Evolutionary conservation across 345 rosid species (phyloP).

Genomic region (Salix purpurea): DNA sequence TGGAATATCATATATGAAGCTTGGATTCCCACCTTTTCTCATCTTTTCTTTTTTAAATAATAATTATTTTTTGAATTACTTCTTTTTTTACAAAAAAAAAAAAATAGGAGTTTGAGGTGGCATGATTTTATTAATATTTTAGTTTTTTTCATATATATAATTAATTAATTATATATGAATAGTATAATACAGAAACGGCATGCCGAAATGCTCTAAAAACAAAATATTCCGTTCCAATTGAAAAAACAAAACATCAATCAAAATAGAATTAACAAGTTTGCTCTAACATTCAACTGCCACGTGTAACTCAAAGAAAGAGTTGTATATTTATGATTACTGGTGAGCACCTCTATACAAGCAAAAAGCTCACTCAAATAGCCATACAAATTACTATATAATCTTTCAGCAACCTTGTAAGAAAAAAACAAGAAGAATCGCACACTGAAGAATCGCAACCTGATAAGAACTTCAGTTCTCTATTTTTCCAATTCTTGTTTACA

Average conservation of each 20-base stretch:
- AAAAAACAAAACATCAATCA: too few relatives aligned
- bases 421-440: not conserved
- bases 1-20: too few relatives aligned
- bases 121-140: too few relatives aligned
- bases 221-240: accelerated
- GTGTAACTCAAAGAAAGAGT: not conserved
- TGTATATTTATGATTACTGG: not conserved
- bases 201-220: accelerated
- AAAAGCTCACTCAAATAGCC: not conserved
- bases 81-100: too few relatives aligned
- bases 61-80: too few relatives aligned
- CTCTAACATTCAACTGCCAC: not conserved
- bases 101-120: too few relatives aligned
- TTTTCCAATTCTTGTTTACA: constrained; percentile 82
- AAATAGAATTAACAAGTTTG: accelerated
- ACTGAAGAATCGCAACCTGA: not conserved
- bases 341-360: not conserved
- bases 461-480: constrained; percentile 18
- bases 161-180: too few relatives aligned
- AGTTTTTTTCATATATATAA: too few relatives aligned
- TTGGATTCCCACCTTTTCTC: too few relatives aligned
- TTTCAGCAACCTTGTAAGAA: not conserved
- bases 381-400: not conserved
- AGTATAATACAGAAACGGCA: too few relatives aligned
- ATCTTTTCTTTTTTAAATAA: too few relatives aligned